Evolutionary conservation across 106 monocot genomes (phyloP).

Genomic region (Amphibolis antarctica): DNA sequence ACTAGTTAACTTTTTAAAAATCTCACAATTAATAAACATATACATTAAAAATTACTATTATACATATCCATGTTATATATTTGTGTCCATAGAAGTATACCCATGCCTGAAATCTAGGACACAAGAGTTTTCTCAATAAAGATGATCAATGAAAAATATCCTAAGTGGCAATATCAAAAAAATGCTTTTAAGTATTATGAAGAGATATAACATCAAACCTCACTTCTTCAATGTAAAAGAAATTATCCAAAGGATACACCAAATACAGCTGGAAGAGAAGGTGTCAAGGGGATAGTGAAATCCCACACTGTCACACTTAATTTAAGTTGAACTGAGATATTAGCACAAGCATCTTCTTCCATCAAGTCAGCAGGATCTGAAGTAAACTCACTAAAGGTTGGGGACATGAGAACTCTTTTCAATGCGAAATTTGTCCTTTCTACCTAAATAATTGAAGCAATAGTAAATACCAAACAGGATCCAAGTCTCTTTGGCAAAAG

Average conservation of each 20-base stretch:
- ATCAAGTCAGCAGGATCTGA: slow-evolving; percentile 56
- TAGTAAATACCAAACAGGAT: neutral
- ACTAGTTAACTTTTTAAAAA: too few species aligned
- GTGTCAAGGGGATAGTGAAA: slow-evolving; percentile 81
- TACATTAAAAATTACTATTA: too few species aligned
- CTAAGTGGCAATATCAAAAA: too few species aligned
- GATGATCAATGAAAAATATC: too few species aligned
- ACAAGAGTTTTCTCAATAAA: too few species aligned
- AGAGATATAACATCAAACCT: too few species aligned
- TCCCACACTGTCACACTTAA: slow-evolving; percentile 87
- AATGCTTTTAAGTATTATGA: too few species aligned
- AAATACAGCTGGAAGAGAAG: slow-evolving; percentile 96
- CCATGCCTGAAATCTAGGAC: too few species aligned
- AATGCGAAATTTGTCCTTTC: slow-evolving; percentile 48
- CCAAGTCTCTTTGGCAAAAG: neutral
- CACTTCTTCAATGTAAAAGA: slow-evolving; percentile 1
- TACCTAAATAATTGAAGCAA: slow-evolving; percentile 34
- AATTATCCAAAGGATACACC: slow-evolving; percentile 71
- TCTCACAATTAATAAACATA: too few species aligned
- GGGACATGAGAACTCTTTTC: slow-evolving; percentile 46
- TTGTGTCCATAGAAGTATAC: too few species aligned
- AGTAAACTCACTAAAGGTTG: slow-evolving; percentile 46
- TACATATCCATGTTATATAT: too few species aligned
- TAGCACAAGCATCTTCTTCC: slow-evolving; percentile 77
- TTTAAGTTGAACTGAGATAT: slow-evolving; percentile 49